phyloP scores from a whole-genome alignment of 768 basidiomycete species.

The Dioszegia hungarica region DNA sequence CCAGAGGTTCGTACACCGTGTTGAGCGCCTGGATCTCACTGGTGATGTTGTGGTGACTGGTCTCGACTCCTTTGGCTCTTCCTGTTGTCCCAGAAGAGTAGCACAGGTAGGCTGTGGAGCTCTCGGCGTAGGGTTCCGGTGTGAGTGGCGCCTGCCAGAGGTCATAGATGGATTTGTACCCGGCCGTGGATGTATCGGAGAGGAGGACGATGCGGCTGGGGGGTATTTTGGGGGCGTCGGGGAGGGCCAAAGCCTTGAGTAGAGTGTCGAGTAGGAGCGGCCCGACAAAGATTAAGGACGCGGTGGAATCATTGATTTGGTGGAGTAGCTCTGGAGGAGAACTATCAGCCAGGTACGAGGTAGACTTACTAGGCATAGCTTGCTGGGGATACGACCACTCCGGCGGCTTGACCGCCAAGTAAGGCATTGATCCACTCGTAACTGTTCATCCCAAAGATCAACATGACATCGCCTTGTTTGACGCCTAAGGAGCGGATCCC shows the following conservation, averaged over 20 bases:
- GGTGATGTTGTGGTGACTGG: conserved; percentile 58
- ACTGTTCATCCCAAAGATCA: conserved; percentile 63
- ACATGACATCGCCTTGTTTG: conserved; percentile 58
- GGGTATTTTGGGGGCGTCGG: conserved; percentile 41
- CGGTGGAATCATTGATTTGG: conserved; percentile 66
- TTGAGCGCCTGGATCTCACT: conserved; percentile 57
- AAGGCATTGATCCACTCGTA: conserved; percentile 58
- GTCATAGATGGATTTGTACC: conserved; percentile 17
- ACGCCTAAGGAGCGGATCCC: conserved; percentile 55
- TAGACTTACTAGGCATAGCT: conserved; percentile 51
- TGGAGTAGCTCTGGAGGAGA: conserved; percentile 64
- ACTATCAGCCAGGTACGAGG: conserved; percentile 51
- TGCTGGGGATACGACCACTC: conserved; percentile 64
- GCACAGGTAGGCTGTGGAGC: conserved; percentile 44
- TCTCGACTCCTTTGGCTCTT: conserved; percentile 47
- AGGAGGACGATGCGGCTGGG: conserved; percentile 59
- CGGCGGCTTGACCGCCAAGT: conserved; percentile 56
- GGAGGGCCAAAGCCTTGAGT: conserved; percentile 56
- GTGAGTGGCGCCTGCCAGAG: conserved; percentile 16
- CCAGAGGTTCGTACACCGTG: conserved; percentile 52
- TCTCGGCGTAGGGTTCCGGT: conserved; percentile 11
- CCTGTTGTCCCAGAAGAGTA: conserved; percentile 49
- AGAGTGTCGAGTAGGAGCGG: conserved; percentile 61
- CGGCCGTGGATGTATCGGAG: conserved; percentile 28
- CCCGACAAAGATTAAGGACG: conserved; percentile 61